These are phyloP conservation scores for Fusarium sp. DNA, from an alignment of 2,329 filamentous ascomycete genomes.

Conservation along the genomic window DNA sequence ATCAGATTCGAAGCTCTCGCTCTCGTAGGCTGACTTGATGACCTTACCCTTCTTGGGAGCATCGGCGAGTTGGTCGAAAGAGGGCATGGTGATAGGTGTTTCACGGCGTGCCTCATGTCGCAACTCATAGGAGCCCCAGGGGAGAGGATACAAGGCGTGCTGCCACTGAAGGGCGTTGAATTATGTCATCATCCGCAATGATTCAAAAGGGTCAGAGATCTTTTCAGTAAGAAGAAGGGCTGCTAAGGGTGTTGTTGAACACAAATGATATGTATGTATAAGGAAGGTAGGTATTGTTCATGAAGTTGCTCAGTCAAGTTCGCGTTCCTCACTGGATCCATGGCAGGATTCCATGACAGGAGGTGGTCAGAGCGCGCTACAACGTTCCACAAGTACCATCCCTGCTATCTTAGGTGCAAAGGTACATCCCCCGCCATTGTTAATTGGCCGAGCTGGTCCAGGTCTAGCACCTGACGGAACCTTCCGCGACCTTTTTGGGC, in stretches of 20 bases:
- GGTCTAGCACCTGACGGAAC: constrained; percentile 27
- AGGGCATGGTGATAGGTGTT: constrained; percentile 59
- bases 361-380: constrained; percentile 35
- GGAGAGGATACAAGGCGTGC: constrained; percentile 23
- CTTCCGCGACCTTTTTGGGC: constrained; percentile 42
- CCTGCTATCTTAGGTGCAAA: constrained; percentile 24
- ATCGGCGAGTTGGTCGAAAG: constrained; percentile 61
- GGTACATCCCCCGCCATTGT: constrained; percentile 40
- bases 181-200: constrained; percentile 37
- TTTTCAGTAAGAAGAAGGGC: background rate
- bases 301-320: constrained; percentile 31
- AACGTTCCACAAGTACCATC: constrained; percentile 30
- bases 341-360: constrained; percentile 16
- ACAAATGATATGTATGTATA: constrained; percentile 1
- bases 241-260: constrained; percentile 1
- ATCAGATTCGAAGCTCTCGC: constrained; percentile 87
- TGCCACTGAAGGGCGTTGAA: constrained; percentile 27
- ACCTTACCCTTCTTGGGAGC: constrained; percentile 68
- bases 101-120: constrained; percentile 46
- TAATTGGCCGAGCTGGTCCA: constrained; percentile 3
- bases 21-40: constrained; percentile 81
- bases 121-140: constrained; percentile 30
- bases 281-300: constrained; percentile 6
- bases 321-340: constrained; percentile 24
- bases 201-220: background rate